A percentile compares a stretch with the other conserved stretches of the same genome.
These are phyloP conservation scores for Clitopilus passeckerianus DNA, from an alignment of 768 basidiomycete genomes.

Conservation along the genomic window DNA sequence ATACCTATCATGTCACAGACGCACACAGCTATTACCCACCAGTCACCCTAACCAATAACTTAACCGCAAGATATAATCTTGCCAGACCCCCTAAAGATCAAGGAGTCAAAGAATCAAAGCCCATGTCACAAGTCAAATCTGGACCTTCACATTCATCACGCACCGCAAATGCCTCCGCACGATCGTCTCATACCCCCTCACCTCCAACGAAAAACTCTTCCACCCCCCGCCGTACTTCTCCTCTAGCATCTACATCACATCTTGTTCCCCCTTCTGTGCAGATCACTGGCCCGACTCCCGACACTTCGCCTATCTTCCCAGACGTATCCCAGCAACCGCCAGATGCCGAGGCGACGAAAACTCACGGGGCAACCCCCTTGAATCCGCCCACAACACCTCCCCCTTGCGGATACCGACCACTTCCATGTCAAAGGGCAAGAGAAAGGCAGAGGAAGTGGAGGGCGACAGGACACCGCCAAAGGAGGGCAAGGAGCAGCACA, in stretches of 20 bases:
- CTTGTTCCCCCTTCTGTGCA: constrained; percentile 33
- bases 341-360: constrained; percentile 21
- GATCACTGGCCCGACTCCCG: constrained; percentile 35
- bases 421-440: constrained; percentile 47
- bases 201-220: constrained; percentile 1
- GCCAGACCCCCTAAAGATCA: constrained; percentile 10
- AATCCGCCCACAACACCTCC: constrained; percentile 22
- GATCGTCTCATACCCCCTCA: constrained; percentile 14
- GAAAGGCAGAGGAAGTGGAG: constrained; percentile 73
- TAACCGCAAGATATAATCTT: constrained; percentile 6
- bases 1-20: constrained; percentile 15
- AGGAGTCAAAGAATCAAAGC: constrained; percentile 9
- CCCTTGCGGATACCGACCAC: constrained; percentile 29
- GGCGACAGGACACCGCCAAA: constrained; percentile 58
- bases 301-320: constrained; percentile 30
- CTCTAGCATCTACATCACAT: constrained; percentile 22
- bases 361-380: constrained; percentile 13
- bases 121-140: constrained; percentile 11
- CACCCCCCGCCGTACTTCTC: constrained; percentile 15
- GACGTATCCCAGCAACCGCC: constrained; percentile 21
- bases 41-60: constrained; percentile 18
- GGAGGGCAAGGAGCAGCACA: constrained; percentile 40
- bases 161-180: constrained; percentile 12
- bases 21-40: constrained; percentile 27
- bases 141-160: not conserved